phyloP scores from a whole-genome alignment of 306 rosid genomes.

The Crotalaria pallida region DNA sequence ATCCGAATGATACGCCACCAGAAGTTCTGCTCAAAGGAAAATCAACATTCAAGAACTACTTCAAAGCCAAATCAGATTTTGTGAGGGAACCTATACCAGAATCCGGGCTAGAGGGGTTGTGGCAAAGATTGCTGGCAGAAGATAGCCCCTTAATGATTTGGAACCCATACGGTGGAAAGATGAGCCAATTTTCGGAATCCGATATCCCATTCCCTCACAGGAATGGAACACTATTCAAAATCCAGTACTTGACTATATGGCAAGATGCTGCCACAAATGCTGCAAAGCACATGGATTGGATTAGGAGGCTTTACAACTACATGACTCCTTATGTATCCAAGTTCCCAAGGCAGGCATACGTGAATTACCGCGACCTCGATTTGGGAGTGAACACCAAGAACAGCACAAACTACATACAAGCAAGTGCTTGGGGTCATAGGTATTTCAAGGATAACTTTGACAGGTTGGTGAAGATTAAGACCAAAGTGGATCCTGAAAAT shows the following conservation, averaged over 20 bases:
- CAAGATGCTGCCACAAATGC: constrained; percentile 15
- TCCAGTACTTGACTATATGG: constrained; percentile 36
- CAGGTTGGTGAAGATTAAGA: constrained; percentile 39
- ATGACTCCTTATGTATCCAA: constrained; percentile 40
- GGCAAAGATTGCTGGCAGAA: constrained; percentile 43
- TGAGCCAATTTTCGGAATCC: constrained; percentile 45
- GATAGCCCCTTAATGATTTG: constrained; percentile 39
- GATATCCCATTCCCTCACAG: constrained; percentile 58
- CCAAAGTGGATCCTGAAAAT: constrained; percentile 41
- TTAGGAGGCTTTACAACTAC: constrained; percentile 36
- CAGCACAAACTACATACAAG: constrained; percentile 32
- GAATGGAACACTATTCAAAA: constrained; percentile 49
- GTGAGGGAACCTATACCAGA: constrained; percentile 47
- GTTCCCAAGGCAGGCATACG: constrained; percentile 38
- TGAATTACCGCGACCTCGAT: constrained; percentile 48
- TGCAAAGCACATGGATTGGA: constrained; percentile 37
- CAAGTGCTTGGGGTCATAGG: constrained; percentile 35
- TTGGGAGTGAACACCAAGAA: constrained; percentile 33
- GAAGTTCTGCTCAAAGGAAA: constrained; percentile 39
- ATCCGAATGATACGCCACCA: constrained; percentile 21
- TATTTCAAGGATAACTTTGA: constrained; percentile 38
- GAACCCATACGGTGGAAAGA: constrained; percentile 58
- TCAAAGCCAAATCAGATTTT: constrained; percentile 67
- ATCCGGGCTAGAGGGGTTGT: constrained; percentile 33
- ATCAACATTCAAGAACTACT: constrained; percentile 32